Percentiles rank a stretch among this genome's conserved stretches.
Evolutionary conservation across 345 rosid genomes (phyloP).

Genomic region (Capsella bursapastoris): DNA sequence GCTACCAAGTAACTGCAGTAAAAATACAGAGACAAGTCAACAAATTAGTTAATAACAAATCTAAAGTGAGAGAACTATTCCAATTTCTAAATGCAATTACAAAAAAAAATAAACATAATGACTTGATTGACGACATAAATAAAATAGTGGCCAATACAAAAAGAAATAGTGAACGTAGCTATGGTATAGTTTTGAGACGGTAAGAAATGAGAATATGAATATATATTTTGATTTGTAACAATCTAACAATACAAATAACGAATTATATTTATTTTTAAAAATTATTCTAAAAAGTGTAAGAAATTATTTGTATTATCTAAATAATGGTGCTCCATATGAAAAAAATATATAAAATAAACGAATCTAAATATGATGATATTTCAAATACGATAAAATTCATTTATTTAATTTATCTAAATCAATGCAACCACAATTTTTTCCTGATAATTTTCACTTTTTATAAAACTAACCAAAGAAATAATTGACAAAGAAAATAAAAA

Average conservation of each 20-base stretch:
- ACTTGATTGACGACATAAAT: neutral
- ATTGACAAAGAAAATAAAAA: too few species aligned
- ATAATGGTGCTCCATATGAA: too few species aligned
- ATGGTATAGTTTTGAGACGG: too few species aligned
- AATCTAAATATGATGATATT: neutral
- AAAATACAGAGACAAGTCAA: neutral
- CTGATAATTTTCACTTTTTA: too few species aligned
- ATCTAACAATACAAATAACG: too few species aligned
- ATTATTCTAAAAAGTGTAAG: too few species aligned
- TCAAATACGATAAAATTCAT: neutral
- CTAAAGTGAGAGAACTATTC: neutral
- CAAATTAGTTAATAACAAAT: neutral
- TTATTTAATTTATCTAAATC: neutral
- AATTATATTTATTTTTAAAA: too few species aligned
- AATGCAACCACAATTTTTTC: neutral
- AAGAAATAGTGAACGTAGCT: neutral
- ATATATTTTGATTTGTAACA: too few species aligned
- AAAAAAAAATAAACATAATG: neutral
- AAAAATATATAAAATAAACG: too few species aligned
- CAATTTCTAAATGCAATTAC: neutral
- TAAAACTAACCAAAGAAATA: neutral
- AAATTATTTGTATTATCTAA: too few species aligned
- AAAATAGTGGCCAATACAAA: neutral
- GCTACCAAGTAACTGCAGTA: neutral
- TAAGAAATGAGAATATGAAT: too few species aligned